Percentiles rank a stretch among this genome's conserved stretches.
phyloP scores from a whole-genome alignment of 2,329 filamentous ascomycete genomes.

The Diaporthe destruens region DNA sequence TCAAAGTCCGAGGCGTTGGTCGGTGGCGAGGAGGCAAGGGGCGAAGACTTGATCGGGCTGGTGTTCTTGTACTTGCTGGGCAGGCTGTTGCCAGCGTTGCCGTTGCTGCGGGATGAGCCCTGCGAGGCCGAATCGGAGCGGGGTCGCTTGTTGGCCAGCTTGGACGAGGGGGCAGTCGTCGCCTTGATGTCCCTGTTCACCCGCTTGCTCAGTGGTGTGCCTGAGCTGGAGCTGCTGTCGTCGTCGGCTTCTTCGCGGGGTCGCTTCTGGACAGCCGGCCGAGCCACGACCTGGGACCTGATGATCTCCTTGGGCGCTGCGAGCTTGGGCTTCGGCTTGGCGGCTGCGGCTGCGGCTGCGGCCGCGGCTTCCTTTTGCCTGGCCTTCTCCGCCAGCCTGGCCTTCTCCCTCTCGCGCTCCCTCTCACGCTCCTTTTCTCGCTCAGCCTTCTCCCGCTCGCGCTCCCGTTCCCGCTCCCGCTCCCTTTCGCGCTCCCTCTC shows the following conservation, averaged over 20 bases:
- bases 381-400: conserved; percentile 45
- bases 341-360: conserved; percentile 31
- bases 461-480: conserved; percentile 34
- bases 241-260: conserved; percentile 61
- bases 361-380: conserved; percentile 46
- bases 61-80: conserved; percentile 64
- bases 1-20: conserved; percentile 75
- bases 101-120: conserved; percentile 56
- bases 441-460: conserved; percentile 37
- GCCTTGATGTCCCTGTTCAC: conserved; percentile 59
- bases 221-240: conserved; percentile 71
- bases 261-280: conserved; percentile 60
- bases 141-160: conserved; percentile 39
- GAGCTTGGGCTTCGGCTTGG: conserved; percentile 54
- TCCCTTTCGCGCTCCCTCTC: conserved; percentile 26
- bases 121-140: conserved; percentile 60
- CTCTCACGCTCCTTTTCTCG: conserved; percentile 35
- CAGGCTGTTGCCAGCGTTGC: conserved; percentile 46
- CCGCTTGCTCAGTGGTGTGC: conserved; percentile 69
- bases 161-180: conserved; percentile 29
- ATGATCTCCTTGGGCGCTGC: conserved; percentile 52
- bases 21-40: conserved; percentile 73
- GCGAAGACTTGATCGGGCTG: conserved; percentile 73
- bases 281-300: conserved; percentile 46
- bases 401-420: conserved; percentile 45